Evolutionary conservation across 305 asterid genomes (phyloP), one percentile per base, ranked within the genome.

Genomic region (Euphrasia arctica): DNA sequence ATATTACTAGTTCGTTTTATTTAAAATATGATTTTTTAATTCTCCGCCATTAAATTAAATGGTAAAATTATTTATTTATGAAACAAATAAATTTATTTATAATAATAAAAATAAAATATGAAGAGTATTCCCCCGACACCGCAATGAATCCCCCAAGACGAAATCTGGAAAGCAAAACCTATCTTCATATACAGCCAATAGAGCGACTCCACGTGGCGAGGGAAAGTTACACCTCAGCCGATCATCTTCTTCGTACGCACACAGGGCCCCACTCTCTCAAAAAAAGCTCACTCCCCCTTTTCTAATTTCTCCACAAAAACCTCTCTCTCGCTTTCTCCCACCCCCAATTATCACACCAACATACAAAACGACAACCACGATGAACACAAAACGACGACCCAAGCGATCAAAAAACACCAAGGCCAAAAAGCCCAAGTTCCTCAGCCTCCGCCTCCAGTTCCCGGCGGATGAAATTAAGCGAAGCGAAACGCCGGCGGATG

Each of bases 361-460:
- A 52, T 9, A 14, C 69, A 28, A 60, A 65, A 56, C 76, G 34
- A 13, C 73, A 3, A 0, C 65, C 18, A 1, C 73, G 3, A 75
- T 77, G 83, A 77, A 78, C 72, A 67, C 27, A 0, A 76, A 76
- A 43, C 81, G 83, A 29, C 78, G 79, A 18, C 60, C 60, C 48
- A 64, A 62, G 51, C 56, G 66, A 63, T 57, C 76, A 50, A 66
- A 54, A 27, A 3, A 75, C 66, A n/a, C 70, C 12, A 71, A 73
- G 64, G 22, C 78, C 32, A 77, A 70, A 58, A 91, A 81, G 54
- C 90, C 87, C 45, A 91, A 91, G 59, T 86, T 79, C 71, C 87
- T 89, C 60, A 91, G 98, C 79, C 88, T 89, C 62, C 79, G 90
- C 61, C 86, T 73, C 15, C 84, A 82, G 70, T 78, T 87, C 1